Conservation (phyloP, 2,329 filamentous ascomycete species). For the Fusarium oligoseptatum region DNA sequence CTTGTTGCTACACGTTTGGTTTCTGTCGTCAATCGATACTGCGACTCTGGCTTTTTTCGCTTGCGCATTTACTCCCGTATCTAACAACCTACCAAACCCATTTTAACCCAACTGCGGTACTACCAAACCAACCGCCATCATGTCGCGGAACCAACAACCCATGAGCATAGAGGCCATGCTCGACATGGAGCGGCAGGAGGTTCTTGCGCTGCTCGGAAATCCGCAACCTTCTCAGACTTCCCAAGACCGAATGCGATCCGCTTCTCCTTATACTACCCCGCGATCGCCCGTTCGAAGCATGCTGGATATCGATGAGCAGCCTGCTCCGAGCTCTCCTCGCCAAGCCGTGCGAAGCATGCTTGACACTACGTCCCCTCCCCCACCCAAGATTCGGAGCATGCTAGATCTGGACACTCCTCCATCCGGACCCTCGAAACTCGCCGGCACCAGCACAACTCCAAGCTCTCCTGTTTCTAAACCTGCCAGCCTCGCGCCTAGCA, state of each 20-base stretch:
- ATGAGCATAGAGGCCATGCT: conserved; percentile 84
- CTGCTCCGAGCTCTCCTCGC: conserved; percentile 52
- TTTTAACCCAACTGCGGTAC: conserved; percentile 6
- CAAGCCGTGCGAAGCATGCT: conserved; percentile 70
- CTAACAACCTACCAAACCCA: background rate
- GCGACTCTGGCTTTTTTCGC: background rate
- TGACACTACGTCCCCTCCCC: conserved; percentile 54
- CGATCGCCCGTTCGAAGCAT: conserved; percentile 75
- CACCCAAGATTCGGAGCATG: conserved; percentile 64
- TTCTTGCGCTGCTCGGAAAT: conserved; percentile 76
- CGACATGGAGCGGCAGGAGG: conserved; percentile 82
- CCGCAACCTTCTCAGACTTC: conserved; percentile 49
- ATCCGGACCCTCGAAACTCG: conserved; percentile 34
- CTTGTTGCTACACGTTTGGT: background rate
- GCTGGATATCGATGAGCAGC: conserved; percentile 43
- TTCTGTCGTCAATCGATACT: background rate
- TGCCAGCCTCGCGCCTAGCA: conserved; percentile 38
- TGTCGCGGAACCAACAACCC: conserved; percentile 55
- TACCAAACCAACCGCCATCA: conserved; percentile 37
- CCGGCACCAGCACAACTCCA: conserved; percentile 51
- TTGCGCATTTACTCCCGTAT: background rate
- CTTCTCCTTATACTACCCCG: conserved; percentile 68
- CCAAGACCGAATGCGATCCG: conserved; percentile 58
- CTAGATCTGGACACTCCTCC: conserved; percentile 61
- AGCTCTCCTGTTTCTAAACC: conserved; percentile 48